Evolutionary conservation across 192 early-diverging fungal species (phyloP).

Genomic region (Pecoramyces ruminantium): DNA sequence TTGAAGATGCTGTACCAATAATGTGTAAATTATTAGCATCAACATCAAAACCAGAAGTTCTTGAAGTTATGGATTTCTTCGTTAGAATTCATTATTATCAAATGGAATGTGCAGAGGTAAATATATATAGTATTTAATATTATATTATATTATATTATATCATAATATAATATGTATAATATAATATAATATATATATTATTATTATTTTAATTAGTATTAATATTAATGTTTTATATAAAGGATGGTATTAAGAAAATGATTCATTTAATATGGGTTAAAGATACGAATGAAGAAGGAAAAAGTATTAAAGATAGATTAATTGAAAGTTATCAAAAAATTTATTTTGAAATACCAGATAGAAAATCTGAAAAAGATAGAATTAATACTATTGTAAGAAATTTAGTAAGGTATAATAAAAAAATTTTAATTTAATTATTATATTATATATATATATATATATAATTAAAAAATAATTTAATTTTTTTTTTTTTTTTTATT

Average conservation of each 20-base stretch:
- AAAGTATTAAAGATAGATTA: slow-evolving; percentile 1
- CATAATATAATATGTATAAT: too few species aligned
- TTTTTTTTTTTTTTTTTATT: neutral
- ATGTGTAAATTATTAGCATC: slow-evolving; percentile 75
- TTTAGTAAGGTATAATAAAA: slow-evolving; percentile 28
- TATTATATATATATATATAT: neutral
- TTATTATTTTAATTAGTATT: neutral
- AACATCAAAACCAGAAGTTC: slow-evolving; percentile 77
- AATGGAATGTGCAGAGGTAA: slow-evolving; percentile 61
- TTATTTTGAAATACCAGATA: slow-evolving; percentile 3
- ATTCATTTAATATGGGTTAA: slow-evolving; percentile 81
- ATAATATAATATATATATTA: too few species aligned
- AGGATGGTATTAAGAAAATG: slow-evolving; percentile 85
- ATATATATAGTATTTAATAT: too few species aligned
- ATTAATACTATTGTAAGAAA: slow-evolving; percentile 51
- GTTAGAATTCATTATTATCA: slow-evolving; percentile 66
- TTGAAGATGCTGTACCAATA: slow-evolving; percentile 55
- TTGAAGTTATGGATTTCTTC: slow-evolving; percentile 94
- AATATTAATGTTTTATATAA: neutral
- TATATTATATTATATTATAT: too few species aligned
- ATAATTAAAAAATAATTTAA: slow-evolving; percentile 1
- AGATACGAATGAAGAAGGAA: slow-evolving; percentile 24
- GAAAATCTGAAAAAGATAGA: slow-evolving; percentile 27
- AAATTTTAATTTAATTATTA: neutral
- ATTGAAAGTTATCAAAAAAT: slow-evolving; percentile 2